phyloP scores from a whole-genome alignment of 179 eudicot genomes.

The Camellia oleifera region DNA sequence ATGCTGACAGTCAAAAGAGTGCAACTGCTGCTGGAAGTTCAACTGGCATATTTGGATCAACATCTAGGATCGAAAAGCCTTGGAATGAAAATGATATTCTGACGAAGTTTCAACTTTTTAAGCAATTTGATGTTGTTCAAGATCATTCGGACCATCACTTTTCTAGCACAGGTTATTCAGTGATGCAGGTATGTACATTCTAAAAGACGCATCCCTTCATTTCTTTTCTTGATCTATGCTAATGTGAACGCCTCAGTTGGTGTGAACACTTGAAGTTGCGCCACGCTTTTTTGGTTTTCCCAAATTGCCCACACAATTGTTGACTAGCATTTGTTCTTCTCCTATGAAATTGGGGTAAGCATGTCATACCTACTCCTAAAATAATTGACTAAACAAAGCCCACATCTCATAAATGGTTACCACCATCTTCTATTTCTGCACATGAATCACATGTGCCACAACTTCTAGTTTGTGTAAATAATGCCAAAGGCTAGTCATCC shows the following conservation, averaged over 20 bases:
- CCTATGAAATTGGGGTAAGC: too few relatives aligned
- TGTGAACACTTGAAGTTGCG: too few relatives aligned
- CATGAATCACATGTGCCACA: too few relatives aligned
- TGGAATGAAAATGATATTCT: conserved; percentile 32
- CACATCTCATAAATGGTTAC: too few relatives aligned
- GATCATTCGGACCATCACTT: conserved; percentile 67
- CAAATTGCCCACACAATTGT: too few relatives aligned
- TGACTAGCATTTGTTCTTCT: too few relatives aligned
- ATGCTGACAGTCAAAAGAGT: conserved; percentile 21
- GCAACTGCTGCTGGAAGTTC: conserved; percentile 30
- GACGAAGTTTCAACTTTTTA: conserved; percentile 43
- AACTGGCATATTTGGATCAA: conserved; percentile 19
- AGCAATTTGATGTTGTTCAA: conserved; percentile 65
- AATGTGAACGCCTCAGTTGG: not conserved
- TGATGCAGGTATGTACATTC: conserved; percentile 34
- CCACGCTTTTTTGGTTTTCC: too few relatives aligned
- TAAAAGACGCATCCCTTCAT: not conserved
- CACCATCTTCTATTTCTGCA: too few relatives aligned
- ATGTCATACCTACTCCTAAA: too few relatives aligned
- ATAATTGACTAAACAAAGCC: too few relatives aligned
- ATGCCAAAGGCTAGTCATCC: not conserved
- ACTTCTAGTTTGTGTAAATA: not conserved
- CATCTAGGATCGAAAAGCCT: conserved; percentile 23
- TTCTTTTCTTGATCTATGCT: conserved; percentile 10
- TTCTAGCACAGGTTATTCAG: conserved; percentile 20